Conservation (phyloP, 257 asterid species). For the Capsicum chinense region DNA sequence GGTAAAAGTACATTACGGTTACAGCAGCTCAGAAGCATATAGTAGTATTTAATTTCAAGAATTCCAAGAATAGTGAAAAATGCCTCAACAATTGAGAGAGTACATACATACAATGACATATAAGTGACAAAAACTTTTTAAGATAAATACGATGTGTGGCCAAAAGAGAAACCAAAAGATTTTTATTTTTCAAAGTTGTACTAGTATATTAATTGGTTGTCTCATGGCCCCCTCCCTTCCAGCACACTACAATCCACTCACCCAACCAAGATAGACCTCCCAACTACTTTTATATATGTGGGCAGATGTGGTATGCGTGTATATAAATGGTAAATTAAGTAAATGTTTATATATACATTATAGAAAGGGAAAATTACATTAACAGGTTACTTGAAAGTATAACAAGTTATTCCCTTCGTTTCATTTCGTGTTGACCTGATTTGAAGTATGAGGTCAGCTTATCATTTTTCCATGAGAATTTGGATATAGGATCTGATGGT, state of each 20-base stretch:
- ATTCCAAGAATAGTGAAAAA: constrained; percentile 6
- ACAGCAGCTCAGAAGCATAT: background rate
- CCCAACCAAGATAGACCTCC: background rate
- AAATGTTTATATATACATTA: background rate
- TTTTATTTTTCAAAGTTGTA: background rate
- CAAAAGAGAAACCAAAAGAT: background rate
- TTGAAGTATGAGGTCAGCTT: background rate
- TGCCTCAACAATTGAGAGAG: background rate
- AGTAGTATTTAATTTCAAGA: background rate
- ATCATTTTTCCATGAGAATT: background rate
- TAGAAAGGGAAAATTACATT: background rate
- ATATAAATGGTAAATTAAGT: background rate
- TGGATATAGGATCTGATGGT: background rate
- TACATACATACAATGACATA: background rate
- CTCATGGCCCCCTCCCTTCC: background rate
- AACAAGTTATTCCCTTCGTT: background rate
- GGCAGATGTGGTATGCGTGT: background rate
- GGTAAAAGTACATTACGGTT: background rate
- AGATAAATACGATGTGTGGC: background rate
- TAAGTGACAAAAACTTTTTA: background rate
- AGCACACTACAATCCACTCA: background rate
- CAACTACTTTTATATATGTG: background rate
- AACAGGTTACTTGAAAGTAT: background rate
- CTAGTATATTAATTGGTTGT: background rate
- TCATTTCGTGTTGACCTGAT: background rate